Evolutionary conservation across 192 early-diverging fungal species (phyloP), one percentile per base, ranked within the genome.

Genomic region (Entomortierella beljakovae): DNA sequence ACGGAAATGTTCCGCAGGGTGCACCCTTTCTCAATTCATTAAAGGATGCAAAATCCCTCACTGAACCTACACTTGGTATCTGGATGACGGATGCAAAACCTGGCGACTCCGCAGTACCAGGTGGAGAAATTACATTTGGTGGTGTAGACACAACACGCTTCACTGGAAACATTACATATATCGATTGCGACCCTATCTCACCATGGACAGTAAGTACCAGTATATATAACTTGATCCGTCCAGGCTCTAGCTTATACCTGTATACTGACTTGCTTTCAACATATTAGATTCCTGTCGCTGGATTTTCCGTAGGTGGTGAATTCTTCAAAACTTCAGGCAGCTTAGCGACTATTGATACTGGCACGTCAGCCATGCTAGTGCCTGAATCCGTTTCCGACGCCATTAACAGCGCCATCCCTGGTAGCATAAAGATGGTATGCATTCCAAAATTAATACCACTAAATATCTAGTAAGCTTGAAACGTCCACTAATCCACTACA

Each of bases 341-440:
- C 1, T 28, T 53, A 18, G 67, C 84, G 15, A 83, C 85, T n/a
- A 82, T 89, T 13, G 89, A 90, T 59, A 88, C 87, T 7, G 89
- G 89, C 11, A 88, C 89, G 25, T 84, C 87, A 1, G 59, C 86
- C 6, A 65, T 87, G 50, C 64, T 92, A 77, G 48, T 84, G 0
- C 86, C 88, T 6, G 32, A 76, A 18, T 37, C 38, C 0, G 61
- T 82, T 18, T 60, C 83, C 0, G 50, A 80, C 1, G 59, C 61
- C 32, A 75, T 90, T 28, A 86, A 90, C 62, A 50, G 51, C 6
- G 57, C 25, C 1, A 87, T 90, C 38, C 79, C 81, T 1, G 77
- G 79, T 13, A 68, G 86, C 34, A 20, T 46, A 1, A 53, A 68
- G 34, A 23, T 55, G 26, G 51, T 57, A 51, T 55, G 61, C 28